A percentile compares a stretch with the other conserved stretches of the same genome.
Conservation (phyloP, 257 asterid species). For the Gentiana straminea region DNA sequence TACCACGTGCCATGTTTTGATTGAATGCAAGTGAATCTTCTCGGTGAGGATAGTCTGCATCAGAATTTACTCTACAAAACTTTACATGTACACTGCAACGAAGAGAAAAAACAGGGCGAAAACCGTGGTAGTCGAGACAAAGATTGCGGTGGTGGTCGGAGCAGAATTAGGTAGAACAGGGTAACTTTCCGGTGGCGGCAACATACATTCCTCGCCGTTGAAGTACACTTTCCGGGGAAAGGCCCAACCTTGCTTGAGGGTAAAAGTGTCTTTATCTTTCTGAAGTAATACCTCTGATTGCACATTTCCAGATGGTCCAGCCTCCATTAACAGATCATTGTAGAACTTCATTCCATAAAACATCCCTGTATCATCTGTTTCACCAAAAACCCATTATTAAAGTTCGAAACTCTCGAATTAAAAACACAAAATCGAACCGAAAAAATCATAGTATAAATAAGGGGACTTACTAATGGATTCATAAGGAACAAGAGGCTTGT, state of each 20-base stretch:
- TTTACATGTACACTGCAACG: conserved; percentile 17
- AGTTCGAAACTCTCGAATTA: too few species aligned
- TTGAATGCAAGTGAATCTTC: too few species aligned
- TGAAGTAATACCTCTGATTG: conserved; percentile 75
- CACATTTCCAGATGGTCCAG: conserved; percentile 64
- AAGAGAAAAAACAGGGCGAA: conserved; percentile 22
- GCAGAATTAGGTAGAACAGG: conserved; percentile 74
- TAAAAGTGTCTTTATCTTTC: conserved; percentile 59
- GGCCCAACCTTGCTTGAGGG: conserved; percentile 82
- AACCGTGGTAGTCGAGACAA: conserved; percentile 9
- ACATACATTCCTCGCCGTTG: conserved; percentile 85
- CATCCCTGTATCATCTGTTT: conserved; percentile 95
- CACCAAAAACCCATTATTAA: background rate
- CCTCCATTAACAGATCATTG: conserved; percentile 81
- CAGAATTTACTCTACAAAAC: conserved; percentile 17
- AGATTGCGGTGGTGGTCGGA: conserved; percentile 11
- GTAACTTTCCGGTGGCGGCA: conserved; percentile 79
- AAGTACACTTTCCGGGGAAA: conserved; percentile 83
- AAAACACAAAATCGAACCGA: background rate
- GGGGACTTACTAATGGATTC: conserved; percentile 65
- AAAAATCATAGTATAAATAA: background rate
- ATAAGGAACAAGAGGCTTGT: conserved; percentile 71
- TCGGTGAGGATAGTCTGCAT: conserved; percentile 6
- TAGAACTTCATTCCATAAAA: conserved; percentile 80
- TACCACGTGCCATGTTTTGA: too few species aligned